Conservation (phyloP, 495 filamentous ascomycete species). For the Aspergillus bertholletiae region DNA sequence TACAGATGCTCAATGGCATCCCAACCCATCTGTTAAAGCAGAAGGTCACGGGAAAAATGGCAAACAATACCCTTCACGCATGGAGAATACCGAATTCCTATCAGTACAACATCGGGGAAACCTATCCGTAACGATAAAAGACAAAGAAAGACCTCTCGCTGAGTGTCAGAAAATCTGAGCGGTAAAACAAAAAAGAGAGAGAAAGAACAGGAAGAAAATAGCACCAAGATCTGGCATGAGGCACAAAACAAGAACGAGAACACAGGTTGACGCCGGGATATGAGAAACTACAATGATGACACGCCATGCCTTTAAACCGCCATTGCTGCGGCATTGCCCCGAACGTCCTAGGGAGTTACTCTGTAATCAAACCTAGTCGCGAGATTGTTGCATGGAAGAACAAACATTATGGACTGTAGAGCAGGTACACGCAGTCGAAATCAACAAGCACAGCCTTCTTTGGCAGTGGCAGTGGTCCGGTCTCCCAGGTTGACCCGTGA, state of each 20-base stretch:
- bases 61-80: not conserved
- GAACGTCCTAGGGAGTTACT: not conserved
- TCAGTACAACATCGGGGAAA: not conserved
- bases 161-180: not conserved
- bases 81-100: not conserved
- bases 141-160: not conserved
- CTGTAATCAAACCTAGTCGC: not conserved
- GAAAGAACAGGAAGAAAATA: not conserved
- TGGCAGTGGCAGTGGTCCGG: conserved; percentile 53
- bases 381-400: not conserved
- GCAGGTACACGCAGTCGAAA: conserved; percentile 11
- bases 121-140: not conserved
- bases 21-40: not conserved
- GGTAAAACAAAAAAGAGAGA: not conserved
- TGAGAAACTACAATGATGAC: not conserved
- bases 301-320: not conserved
- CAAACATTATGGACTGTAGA: conserved; percentile 13
- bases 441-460: conserved; percentile 93
- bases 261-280: not conserved
- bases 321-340: not conserved
- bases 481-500: conserved; percentile 45
- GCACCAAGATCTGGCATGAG: not conserved
- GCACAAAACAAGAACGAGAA: conserved; percentile 2
- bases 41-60: not conserved
- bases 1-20: no score